These are phyloP conservation scores for Vitis hybrid DNA, from an alignment of 177 flowering plant species.

Conservation along the genomic window DNA sequence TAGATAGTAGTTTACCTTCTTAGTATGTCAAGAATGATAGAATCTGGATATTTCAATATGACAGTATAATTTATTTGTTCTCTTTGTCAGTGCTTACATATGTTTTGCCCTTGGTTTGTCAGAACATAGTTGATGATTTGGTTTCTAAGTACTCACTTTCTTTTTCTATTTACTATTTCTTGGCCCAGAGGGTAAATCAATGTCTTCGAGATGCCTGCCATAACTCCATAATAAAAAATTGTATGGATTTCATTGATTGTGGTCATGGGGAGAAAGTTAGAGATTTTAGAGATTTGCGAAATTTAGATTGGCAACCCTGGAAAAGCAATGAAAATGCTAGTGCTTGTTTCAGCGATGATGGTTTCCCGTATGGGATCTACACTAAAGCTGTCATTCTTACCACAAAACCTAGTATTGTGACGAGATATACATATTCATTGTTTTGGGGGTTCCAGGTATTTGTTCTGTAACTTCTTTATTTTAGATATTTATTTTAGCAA, in stretches of 20 bases:
- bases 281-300: not conserved
- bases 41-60: too few relatives aligned
- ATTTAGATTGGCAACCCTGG: conserved; percentile 43
- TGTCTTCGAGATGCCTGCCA: conserved; percentile 76
- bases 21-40: too few relatives aligned
- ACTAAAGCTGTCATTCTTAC: conserved; percentile 58
- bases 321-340: conserved; percentile 28
- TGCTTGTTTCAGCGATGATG: conserved; percentile 39
- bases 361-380: conserved; percentile 69
- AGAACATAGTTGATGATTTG: not conserved
- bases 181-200: conserved; percentile 75
- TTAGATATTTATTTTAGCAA: not conserved
- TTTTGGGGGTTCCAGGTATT: conserved; percentile 98
- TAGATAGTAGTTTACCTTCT: too few relatives aligned
- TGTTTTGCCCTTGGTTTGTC: not conserved
- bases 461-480: not conserved
- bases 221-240: conserved; percentile 11
- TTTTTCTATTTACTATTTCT: conserved; percentile 6
- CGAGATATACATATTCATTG: conserved; percentile 71
- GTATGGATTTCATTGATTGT: conserved; percentile 66
- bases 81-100: too few relatives aligned
- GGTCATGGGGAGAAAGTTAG: conserved; percentile 36
- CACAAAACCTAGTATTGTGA: conserved; percentile 28
- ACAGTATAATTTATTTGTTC: too few relatives aligned
- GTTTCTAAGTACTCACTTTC: not conserved